Percentiles rank a stretch among this genome's conserved stretches.
Conservation (phyloP, 306 rosid genomes). For the Inga leiocalycina region DNA sequence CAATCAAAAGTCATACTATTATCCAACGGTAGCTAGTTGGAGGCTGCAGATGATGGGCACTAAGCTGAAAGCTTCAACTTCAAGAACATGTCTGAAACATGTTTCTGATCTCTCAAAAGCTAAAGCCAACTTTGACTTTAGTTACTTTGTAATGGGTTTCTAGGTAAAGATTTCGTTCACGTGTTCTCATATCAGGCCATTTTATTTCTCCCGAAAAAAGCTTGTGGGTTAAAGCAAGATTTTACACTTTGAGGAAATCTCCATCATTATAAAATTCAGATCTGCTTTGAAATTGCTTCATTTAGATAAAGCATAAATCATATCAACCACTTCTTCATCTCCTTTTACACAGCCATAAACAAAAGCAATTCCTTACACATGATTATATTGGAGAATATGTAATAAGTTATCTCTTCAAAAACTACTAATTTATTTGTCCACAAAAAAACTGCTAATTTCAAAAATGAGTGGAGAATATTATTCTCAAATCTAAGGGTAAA, state of each 20-base stretch:
- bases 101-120: neutral
- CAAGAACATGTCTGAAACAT: slow-evolving; percentile 24
- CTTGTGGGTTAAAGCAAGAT: neutral
- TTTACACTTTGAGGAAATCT: slow-evolving; percentile 13
- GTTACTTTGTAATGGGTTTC: neutral
- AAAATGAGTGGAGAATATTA: neutral
- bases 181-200: neutral
- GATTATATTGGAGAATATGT: neutral
- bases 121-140: neutral
- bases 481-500: neutral
- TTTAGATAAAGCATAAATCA: slow-evolving; percentile 26
- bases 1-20: neutral
- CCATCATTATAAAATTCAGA: slow-evolving; percentile 5
- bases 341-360: neutral
- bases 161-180: neutral
- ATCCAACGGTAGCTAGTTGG: neutral
- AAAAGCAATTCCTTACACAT: neutral
- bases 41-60: slow-evolving; percentile 16
- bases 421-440: neutral
- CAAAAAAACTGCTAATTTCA: neutral
- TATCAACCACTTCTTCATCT: slow-evolving; percentile 13
- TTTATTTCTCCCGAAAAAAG: neutral
- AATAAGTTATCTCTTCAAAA: neutral
- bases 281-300: slow-evolving; percentile 22
- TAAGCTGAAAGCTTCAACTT: neutral